phyloP scores from a whole-genome alignment of 2,329 filamentous ascomycete species.

The Aureobasidium sp. region DNA sequence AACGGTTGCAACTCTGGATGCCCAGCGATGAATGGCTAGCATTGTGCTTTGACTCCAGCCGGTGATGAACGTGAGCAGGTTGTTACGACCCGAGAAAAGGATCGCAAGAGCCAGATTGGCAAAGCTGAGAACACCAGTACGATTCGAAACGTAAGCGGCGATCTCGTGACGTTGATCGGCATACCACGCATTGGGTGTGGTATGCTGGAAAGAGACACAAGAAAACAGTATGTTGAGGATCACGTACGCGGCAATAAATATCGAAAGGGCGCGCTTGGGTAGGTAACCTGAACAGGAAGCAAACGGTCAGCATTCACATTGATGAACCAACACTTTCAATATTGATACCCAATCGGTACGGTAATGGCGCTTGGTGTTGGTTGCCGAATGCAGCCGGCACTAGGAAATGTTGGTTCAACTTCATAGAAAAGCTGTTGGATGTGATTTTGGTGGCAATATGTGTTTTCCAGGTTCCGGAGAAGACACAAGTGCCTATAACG shows the following conservation, averaged over 20 bases:
- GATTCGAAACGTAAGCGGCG: conserved; percentile 32
- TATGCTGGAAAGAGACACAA: conserved; percentile 20
- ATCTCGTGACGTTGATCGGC: conserved; percentile 24
- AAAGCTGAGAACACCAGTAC: conserved; percentile 37
- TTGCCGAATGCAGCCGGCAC: neutral
- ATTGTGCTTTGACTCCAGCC: conserved; percentile 46
- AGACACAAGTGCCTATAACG: conserved; percentile 17
- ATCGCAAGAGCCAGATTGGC: conserved; percentile 38
- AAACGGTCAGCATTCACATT: neutral
- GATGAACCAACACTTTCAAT: neutral
- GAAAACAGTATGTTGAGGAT: conserved; percentile 28
- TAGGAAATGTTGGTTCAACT: neutral
- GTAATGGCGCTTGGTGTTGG: neutral
- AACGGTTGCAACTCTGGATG: conserved; percentile 39
- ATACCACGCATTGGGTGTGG: conserved; percentile 26
- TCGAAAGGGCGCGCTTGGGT: conserved; percentile 24
- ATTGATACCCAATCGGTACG: neutral
- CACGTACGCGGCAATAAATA: conserved; percentile 26
- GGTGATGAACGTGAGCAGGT: conserved; percentile 42
- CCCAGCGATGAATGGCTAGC: conserved; percentile 45
- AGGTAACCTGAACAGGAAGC: neutral
- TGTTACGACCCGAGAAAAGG: conserved; percentile 43
- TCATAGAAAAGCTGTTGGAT: neutral
- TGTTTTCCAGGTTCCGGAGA: conserved; percentile 5
- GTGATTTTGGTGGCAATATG: conserved; percentile 13